Percentiles rank a stretch among this genome's conserved stretches.
Conservation (phyloP, 2,329 filamentous ascomycete genomes). For the Thelonectria rubi region DNA sequence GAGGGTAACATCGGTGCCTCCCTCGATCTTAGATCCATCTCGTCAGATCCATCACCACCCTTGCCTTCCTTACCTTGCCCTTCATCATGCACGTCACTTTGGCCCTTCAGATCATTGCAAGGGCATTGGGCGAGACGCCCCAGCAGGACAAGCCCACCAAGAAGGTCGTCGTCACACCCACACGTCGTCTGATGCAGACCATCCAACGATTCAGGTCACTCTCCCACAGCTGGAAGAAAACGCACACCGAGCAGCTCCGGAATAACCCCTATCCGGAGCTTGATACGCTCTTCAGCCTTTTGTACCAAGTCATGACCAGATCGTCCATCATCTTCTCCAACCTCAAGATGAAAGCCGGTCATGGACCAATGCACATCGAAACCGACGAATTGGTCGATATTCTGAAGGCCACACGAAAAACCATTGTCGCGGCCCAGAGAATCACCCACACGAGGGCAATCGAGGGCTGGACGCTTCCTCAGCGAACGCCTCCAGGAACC, state of each 20-base stretch:
- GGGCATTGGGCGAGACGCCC: constrained; percentile 29
- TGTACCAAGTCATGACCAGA: constrained; percentile 25
- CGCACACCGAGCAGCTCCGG: constrained; percentile 16
- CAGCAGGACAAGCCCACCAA: constrained; percentile 24
- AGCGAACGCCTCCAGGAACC: constrained; percentile 11
- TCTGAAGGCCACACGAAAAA: constrained; percentile 25
- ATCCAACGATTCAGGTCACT: constrained; percentile 27
- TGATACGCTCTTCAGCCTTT: constrained; percentile 21
- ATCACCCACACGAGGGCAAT: constrained; percentile 29
- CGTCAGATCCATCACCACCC: constrained; percentile 9
- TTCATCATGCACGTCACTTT: constrained; percentile 28
- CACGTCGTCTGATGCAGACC: constrained; percentile 17
- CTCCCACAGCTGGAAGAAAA: constrained; percentile 18
- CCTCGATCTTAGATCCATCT: not conserved
- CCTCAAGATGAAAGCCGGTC: constrained; percentile 26
- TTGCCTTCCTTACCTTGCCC: constrained; percentile 1
- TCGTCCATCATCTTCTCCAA: constrained; percentile 27
- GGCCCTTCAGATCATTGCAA: constrained; percentile 25
- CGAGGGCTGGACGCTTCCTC: constrained; percentile 21
- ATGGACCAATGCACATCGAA: constrained; percentile 15
- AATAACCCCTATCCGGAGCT: constrained; percentile 19
- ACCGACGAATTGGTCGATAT: constrained; percentile 21
- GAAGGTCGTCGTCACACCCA: constrained; percentile 14
- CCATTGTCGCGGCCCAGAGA: constrained; percentile 25
- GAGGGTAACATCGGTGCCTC: not conserved